Base-by-base conservation (phyloP, 2,329 filamentous ascomycete species). In the Cladophialophora psammophila region DNA sequence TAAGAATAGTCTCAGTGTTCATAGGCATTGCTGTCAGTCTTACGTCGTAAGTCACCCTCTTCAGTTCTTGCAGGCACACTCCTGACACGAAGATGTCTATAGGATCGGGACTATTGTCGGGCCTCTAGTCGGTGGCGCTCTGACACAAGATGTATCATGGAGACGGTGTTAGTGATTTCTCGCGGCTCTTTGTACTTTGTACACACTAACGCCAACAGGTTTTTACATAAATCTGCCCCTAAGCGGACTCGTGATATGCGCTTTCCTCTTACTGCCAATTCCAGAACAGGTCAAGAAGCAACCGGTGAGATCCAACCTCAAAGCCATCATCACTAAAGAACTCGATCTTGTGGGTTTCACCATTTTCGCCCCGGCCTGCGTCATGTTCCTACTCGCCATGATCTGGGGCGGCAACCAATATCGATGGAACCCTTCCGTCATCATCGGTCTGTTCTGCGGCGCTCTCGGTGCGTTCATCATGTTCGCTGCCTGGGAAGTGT, bases 271-370 rank as follows among this genome's bases (percentile, higher is more conserved):
- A 15, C 48, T 70, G 63, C 18, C 45, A 4, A 62, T 70, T 50
- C 65, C 62, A 1, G 66, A 70, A 50, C 65, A 67, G 45, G 61
- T 36, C n/a, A 60, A 65, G 34, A 70, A 68, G 36, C 34, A 63
- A 12, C 63, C 62, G 0, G 48, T 65, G 9, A 38, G 65, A 15
- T n/a, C 31, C 65, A 57, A 64, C 55, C 45, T 61, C 72, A 48
- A 69, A 72, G 50, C 35, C 72, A 34, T 38, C 26, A 5, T 69
- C 31, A 63, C 53, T n/a, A 53, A 68, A 20, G 71, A 74, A 40
- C 73, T 89, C 60, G 87, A 89, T 64, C 85, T 85, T 0, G 73
- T 88, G 1, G 87, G 88, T 18, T 88, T 85, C 13, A 73, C 85
- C n/a, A 83, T 88, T 75, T 86, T 90, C 69, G 76, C 90, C 13